Evolutionary conservation across 164 flowering plant species (phyloP).

Genomic region (grape (Vitis vinifera)): DNA sequence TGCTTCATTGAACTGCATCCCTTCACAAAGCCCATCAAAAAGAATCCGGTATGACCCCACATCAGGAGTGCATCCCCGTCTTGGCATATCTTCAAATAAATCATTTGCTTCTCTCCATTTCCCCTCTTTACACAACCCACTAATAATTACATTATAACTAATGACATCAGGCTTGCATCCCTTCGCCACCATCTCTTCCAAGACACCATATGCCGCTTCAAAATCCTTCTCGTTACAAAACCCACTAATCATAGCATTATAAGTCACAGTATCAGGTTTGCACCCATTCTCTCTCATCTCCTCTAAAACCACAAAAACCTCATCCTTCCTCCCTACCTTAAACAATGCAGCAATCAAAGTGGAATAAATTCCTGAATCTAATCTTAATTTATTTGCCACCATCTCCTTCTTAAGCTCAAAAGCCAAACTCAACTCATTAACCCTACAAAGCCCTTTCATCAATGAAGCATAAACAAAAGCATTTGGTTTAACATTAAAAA

Average conservation of each 20-base stretch:
- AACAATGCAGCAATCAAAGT: slow-evolving; percentile 58
- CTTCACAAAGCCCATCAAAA: slow-evolving; percentile 56
- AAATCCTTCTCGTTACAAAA: slow-evolving; percentile 56
- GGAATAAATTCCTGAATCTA: slow-evolving; percentile 55
- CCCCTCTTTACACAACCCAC: slow-evolving; percentile 50
- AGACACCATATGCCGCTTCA: slow-evolving; percentile 38
- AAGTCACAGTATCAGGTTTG: slow-evolving; percentile 52
- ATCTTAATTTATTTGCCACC: slow-evolving; percentile 21
- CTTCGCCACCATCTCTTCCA: slow-evolving; percentile 53
- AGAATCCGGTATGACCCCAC: slow-evolving; percentile 59
- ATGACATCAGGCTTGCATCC: slow-evolving; percentile 64
- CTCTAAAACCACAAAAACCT: slow-evolving; percentile 42
- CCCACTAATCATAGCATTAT: slow-evolving; percentile 63
- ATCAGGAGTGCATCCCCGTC: slow-evolving; percentile 68
- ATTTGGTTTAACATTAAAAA: slow-evolving; percentile 38
- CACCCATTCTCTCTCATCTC: slow-evolving; percentile 62
- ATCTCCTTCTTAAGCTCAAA: slow-evolving; percentile 67
- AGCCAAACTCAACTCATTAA: slow-evolving; percentile 44
- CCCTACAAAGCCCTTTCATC: slow-evolving; percentile 60
- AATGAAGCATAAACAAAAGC: slow-evolving; percentile 47
- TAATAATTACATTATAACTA: slow-evolving; percentile 55
- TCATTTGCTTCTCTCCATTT: slow-evolving; percentile 61
- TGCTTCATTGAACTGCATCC: slow-evolving; percentile 52
- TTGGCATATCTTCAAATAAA: slow-evolving; percentile 73
- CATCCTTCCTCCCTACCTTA: slow-evolving; percentile 48